A percentile compares a stretch with the other conserved stretches of the same genome.
phyloP scores from a whole-genome alignment of 768 basidiomycete genomes.

The Cystofilobasidium ferigula region DNA sequence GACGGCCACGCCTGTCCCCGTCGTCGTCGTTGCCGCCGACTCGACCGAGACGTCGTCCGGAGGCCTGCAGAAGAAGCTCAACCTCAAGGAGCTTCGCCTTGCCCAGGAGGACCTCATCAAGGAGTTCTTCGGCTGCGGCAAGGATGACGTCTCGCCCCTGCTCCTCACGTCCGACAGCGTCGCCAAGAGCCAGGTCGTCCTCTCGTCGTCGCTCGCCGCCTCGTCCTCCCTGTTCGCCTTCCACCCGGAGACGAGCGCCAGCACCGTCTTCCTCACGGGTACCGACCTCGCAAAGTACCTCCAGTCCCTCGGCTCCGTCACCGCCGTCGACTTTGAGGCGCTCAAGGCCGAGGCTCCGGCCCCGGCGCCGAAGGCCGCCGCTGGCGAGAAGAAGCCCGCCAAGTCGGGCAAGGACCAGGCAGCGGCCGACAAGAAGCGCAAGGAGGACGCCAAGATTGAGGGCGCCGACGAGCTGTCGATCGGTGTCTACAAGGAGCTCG shows the following conservation, averaged over 20 bases:
- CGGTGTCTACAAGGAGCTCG: slow-evolving; percentile 88
- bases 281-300: slow-evolving; percentile 63
- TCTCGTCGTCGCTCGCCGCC: slow-evolving; percentile 67
- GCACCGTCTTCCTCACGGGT: slow-evolving; percentile 70
- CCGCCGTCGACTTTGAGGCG: slow-evolving; percentile 61
- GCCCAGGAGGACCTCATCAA: slow-evolving; percentile 75
- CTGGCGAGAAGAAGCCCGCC: slow-evolving; percentile 20
- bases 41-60: slow-evolving; percentile 69
- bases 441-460: slow-evolving; percentile 52
- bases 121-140: slow-evolving; percentile 72
- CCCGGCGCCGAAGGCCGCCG: slow-evolving; percentile 9
- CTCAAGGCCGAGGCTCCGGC: slow-evolving; percentile 46
- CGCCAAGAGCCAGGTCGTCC: slow-evolving; percentile 54
- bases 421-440: slow-evolving; percentile 28
- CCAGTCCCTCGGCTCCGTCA: slow-evolving; percentile 52
- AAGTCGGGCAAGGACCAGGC: slow-evolving; percentile 13
- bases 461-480: slow-evolving; percentile 85
- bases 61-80: slow-evolving; percentile 58
- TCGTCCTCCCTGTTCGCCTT: slow-evolving; percentile 61
- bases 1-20: slow-evolving; percentile 65
- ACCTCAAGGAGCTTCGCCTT: slow-evolving; percentile 71
- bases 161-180: slow-evolving; percentile 57
- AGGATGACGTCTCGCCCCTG: slow-evolving; percentile 79
- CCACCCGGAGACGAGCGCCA: slow-evolving; percentile 55
- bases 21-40: slow-evolving; percentile 76